Conservation (phyloP, 164 flowering plant genomes). For the Taxillus chinensis region DNA sequence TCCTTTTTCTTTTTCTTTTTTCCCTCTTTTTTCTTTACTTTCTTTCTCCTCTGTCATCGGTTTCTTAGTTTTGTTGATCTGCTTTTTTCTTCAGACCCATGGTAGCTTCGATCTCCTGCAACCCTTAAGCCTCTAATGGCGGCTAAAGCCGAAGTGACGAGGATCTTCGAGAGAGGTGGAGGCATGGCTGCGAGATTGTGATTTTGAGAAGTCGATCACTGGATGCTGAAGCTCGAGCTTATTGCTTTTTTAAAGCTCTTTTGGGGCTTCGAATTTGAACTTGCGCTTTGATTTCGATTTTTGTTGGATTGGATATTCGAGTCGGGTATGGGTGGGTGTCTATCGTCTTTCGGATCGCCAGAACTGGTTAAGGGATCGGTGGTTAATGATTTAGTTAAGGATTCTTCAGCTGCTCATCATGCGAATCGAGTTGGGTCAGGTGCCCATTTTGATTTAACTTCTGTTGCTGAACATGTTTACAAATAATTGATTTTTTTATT, state of each 20-base stretch:
- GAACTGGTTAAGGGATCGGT: slow-evolving; percentile 30
- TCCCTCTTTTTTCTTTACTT: no score
- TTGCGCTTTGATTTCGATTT: slow-evolving; percentile 13
- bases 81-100: no score
- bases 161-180: no score
- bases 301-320: no score
- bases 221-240: background rate
- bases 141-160: no score
- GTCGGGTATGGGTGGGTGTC: slow-evolving; percentile 52
- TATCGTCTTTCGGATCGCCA: slow-evolving; percentile 58
- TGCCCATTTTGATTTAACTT: background rate
- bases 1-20: no score
- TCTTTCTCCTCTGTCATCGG: no score
- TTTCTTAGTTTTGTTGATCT: no score
- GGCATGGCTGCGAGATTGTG: no score
- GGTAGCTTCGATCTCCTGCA: no score
- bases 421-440: slow-evolving; percentile 38
- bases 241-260: background rate
- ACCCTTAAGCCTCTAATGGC: no score
- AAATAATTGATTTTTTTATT: background rate
- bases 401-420: slow-evolving; percentile 35
- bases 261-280: slow-evolving; percentile 8
- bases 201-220: background rate
- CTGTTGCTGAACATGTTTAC: background rate
- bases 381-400: slow-evolving; percentile 46